Percentiles rank a stretch among this genome's conserved stretches.
These are phyloP conservation scores for Hippophae gyantsensis DNA, from an alignment of 306 rosid species.

Conservation along the genomic window DNA sequence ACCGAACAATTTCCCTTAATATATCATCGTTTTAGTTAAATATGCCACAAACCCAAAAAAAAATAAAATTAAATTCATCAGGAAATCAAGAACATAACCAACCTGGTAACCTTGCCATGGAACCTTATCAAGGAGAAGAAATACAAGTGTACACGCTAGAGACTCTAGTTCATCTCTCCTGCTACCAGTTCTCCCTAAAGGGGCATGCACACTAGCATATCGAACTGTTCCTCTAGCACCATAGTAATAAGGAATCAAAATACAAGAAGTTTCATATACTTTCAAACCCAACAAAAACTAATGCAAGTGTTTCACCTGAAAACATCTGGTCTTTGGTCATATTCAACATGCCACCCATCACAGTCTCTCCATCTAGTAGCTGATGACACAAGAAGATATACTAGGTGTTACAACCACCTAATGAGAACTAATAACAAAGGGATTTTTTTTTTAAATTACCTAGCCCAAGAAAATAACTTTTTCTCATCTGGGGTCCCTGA, in stretches of 20 bases:
- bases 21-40: too few relatives aligned
- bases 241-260: conserved; percentile 4
- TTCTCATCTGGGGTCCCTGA: conserved; percentile 84
- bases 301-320: conserved; percentile 48
- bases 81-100: conserved; percentile 15
- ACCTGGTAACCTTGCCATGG: conserved; percentile 98
- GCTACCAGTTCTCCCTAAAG: conserved; percentile 81
- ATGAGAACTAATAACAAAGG: neutral
- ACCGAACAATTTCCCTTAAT: too few relatives aligned
- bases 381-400: conserved; percentile 28
- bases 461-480: conserved; percentile 54
- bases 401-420: conserved; percentile 4
- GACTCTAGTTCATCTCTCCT: conserved; percentile 94
- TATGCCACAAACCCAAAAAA: too few relatives aligned
- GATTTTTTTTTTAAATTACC: conserved; percentile 1
- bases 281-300: conserved; percentile 1
- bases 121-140: conserved; percentile 76
- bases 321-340: conserved; percentile 91
- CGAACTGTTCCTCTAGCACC: conserved; percentile 70
- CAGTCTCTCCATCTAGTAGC: conserved; percentile 71
- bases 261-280: conserved; percentile 13
- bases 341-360: conserved; percentile 63
- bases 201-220: conserved; percentile 83
- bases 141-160: conserved; percentile 76
- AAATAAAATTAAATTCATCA: too few relatives aligned